These are phyloP conservation scores for Solanum dulcamara DNA, from an alignment of 257 asterid species.

Conservation along the genomic window DNA sequence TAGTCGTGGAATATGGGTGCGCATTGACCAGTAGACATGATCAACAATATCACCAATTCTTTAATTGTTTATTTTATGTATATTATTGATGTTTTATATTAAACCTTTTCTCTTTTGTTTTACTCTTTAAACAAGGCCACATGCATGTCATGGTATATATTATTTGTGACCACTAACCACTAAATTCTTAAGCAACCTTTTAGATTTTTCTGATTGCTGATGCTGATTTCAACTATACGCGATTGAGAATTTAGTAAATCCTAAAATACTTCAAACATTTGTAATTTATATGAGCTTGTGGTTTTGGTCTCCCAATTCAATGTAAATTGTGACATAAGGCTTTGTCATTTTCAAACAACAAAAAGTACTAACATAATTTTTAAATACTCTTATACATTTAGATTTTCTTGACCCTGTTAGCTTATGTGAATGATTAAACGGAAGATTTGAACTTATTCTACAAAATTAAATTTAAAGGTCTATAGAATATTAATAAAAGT, in stretches of 20 bases:
- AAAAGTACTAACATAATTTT: not conserved
- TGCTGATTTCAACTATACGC: not conserved
- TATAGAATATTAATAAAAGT: not conserved
- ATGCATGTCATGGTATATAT: not conserved
- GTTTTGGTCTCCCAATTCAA: not conserved
- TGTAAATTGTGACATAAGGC: not conserved
- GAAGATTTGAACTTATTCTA: too few relatives aligned
- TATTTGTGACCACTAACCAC: not conserved
- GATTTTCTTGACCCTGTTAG: not conserved
- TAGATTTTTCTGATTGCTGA: not conserved
- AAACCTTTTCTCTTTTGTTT: not conserved
- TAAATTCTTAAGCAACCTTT: not conserved
- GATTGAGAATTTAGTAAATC: not conserved
- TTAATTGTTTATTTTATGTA: not conserved
- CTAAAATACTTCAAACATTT: not conserved
- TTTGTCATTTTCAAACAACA: not conserved
- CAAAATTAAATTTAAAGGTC: not conserved
- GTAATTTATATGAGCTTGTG: not conserved
- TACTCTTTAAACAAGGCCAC: not conserved
- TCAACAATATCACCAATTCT: not conserved
- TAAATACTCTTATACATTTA: not conserved
- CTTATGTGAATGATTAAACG: not conserved
- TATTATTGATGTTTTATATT: not conserved
- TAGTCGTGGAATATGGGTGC: constrained; percentile 74
- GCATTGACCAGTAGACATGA: constrained; percentile 14